Percentiles rank a stretch among this genome's conserved stretches.
Evolutionary conservation across 768 basidiomycete species (phyloP).

Genomic region (Naematelia aurantialba): DNA sequence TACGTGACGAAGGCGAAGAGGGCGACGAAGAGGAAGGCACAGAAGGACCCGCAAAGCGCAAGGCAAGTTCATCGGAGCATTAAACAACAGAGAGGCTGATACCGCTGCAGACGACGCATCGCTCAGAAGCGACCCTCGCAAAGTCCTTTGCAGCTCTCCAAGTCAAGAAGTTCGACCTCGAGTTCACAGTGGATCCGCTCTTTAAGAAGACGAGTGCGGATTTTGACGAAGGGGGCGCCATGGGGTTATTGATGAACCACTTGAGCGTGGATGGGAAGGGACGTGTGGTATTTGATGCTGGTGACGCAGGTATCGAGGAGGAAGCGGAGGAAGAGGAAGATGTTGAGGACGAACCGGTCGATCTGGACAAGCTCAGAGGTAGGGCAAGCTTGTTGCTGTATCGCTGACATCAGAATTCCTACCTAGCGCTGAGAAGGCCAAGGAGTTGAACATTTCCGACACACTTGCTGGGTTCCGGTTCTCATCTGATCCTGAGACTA

Average conservation of each 20-base stretch:
- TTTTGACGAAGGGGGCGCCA: slow-evolving; percentile 96
- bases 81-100: not conserved
- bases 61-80: slow-evolving; percentile 32
- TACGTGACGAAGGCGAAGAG: slow-evolving; percentile 61
- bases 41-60: slow-evolving; percentile 53
- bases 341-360: slow-evolving; percentile 56
- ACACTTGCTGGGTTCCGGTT: slow-evolving; percentile 81
- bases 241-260: slow-evolving; percentile 95
- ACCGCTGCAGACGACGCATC: slow-evolving; percentile 53
- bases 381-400: not conserved
- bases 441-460: slow-evolving; percentile 71
- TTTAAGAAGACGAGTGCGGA: slow-evolving; percentile 98
- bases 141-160: slow-evolving; percentile 75
- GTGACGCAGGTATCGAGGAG: slow-evolving; percentile 66
- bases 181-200: slow-evolving; percentile 92
- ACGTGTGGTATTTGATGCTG: slow-evolving; percentile 91
- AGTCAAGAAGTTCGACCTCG: slow-evolving; percentile 90
- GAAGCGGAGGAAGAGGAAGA: slow-evolving; percentile 67
- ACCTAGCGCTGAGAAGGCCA: slow-evolving; percentile 63
- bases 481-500: slow-evolving; percentile 60
- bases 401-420: slow-evolving; percentile 69
- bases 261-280: slow-evolving; percentile 77
- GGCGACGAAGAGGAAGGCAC: slow-evolving; percentile 65
- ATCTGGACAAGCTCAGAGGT: slow-evolving; percentile 51
- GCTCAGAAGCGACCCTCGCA: slow-evolving; percentile 79